Evolutionary conservation across 306 rosid genomes (phyloP).

Genomic region (Trichosanthes truncata): DNA sequence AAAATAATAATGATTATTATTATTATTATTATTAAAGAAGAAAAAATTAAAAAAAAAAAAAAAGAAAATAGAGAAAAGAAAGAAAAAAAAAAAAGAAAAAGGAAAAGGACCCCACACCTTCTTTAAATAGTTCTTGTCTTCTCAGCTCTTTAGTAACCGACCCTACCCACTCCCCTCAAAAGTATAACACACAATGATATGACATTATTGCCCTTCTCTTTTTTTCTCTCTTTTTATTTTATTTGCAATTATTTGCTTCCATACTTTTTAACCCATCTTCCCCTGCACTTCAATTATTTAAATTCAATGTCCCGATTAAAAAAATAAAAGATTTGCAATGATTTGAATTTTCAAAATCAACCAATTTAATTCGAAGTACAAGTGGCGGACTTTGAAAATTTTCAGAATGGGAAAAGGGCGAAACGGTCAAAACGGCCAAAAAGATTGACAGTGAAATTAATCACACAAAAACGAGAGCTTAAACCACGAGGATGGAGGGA

Average conservation of each 20-base stretch:
- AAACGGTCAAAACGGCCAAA: background rate
- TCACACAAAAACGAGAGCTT: background rate
- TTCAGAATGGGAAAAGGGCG: background rate
- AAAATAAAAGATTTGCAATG: background rate
- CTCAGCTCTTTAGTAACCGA: constrained; percentile 20
- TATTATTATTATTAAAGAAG: background rate
- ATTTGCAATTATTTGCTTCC: background rate
- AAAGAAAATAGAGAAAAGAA: background rate
- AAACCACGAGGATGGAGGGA: background rate
- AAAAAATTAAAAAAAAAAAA: background rate
- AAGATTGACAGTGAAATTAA: background rate
- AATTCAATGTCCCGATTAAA: background rate
- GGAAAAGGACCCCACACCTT: constrained; percentile 23
- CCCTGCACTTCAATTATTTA: background rate
- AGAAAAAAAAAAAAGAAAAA: background rate
- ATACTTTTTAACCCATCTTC: background rate
- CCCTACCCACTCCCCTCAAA: constrained; percentile 24
- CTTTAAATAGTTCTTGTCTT: constrained; percentile 8
- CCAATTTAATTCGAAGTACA: background rate
- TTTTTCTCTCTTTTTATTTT: background rate
- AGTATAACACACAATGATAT: background rate
- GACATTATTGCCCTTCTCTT: background rate
- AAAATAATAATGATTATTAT: background rate
- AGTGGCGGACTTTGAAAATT: background rate
- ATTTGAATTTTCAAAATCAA: background rate